Base-by-base conservation (phyloP, 2,329 filamentous ascomycete genomes). In the Aureobasidium melanogenum region DNA sequence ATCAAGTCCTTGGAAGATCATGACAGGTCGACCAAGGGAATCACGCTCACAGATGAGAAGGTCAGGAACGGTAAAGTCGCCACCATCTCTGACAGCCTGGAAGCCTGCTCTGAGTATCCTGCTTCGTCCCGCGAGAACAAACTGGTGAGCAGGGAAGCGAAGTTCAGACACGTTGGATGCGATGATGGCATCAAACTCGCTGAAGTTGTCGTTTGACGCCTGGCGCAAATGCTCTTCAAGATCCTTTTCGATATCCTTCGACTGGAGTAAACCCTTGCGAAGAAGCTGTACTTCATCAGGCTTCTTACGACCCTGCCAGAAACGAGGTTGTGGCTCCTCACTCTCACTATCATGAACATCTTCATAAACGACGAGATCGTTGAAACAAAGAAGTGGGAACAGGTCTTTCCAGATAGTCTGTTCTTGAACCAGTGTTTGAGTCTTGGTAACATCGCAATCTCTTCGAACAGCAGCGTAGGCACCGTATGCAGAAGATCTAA, bases 381-480 rank as follows among this genome's bases (percentile, higher is more conserved):
- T 74, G 28, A 97, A 84, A 12, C 86, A 84, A 4, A 91, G 79
- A 6, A 97, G 76, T 0, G 85, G 81, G 32, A 82, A 79, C 4
- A 96, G 64, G 66, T 96, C 88, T 34, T 87, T 79, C 87, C 88
- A 91, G 1, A 97, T 75, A 0, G 79, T 83, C 62, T 84, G 84
- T n/a, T 81, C 79, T 36, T 83, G 80, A 34, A 96, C 81, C 10
- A 78, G 75, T 39, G 96, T 85, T 65, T 86, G 82, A 24, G 88
- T 85, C 56, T 84, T 85, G 60, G 92, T 89, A 30, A 96, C 85
- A 69, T 92, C 86, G 64, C 86, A 90, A 68, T 97, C 92, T 69
- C 88, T 88, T 50, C 94, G 85, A 48, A 96, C 83, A 3, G 91
- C 91, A 36, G 91, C 89, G 76, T 93, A 97, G 0, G 93, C 89